phyloP scores from a whole-genome alignment of 2,329 filamentous ascomycete genomes.

The Ilyonectria mors-panacis region DNA sequence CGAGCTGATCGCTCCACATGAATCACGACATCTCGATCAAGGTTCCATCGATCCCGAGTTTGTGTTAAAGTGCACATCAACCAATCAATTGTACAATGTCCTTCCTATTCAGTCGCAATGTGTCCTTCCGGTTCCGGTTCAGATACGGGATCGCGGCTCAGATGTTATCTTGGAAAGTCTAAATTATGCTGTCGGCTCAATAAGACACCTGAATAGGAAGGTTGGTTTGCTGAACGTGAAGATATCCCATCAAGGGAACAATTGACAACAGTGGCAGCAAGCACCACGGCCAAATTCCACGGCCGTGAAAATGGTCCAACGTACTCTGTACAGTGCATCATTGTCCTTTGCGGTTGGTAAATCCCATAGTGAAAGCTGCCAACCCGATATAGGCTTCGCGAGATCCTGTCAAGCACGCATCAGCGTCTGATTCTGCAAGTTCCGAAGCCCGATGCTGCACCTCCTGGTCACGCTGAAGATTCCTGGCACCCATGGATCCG shows the following conservation, averaged over 20 bases:
- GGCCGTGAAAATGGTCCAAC: no score
- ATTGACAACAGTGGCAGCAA: no score
- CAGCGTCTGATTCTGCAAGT: slow-evolving; percentile 35
- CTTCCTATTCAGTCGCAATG: background rate
- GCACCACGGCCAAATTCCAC: no score
- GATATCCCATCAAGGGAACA: no score
- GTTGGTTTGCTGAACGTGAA: background rate
- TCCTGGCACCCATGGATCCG: background rate
- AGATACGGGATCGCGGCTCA: background rate
- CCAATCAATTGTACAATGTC: background rate
- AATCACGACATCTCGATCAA: background rate
- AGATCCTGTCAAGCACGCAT: slow-evolving; percentile 7
- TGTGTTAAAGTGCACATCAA: background rate
- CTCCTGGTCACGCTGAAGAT: slow-evolving; percentile 23
- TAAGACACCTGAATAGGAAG: background rate
- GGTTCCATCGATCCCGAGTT: background rate
- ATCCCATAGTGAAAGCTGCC: background rate
- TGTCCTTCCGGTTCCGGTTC: background rate
- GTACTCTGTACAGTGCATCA: no score
- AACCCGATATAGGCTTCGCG: background rate
- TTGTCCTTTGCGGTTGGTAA: no score
- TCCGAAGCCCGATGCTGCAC: slow-evolving; percentile 39
- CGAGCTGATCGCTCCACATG: background rate
- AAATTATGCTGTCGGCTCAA: background rate
- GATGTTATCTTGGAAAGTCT: background rate